These are phyloP conservation scores for Sclerotinia minor DNA, from an alignment of 2,329 filamentous ascomycete species.

Conservation along the genomic window DNA sequence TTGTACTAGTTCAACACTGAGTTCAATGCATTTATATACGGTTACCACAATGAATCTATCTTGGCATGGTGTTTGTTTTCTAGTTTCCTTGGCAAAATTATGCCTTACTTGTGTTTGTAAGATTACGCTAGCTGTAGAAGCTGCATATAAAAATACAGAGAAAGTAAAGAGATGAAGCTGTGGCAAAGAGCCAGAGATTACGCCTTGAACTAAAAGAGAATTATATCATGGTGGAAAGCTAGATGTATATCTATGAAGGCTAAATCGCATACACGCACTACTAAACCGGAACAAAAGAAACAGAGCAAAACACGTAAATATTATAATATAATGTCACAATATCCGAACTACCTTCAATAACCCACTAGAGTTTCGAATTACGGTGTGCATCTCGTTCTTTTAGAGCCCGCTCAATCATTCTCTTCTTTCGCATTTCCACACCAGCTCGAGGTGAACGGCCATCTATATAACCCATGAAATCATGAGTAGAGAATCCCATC, in stretches of 20 bases:
- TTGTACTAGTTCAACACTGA: not conserved
- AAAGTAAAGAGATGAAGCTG: not conserved
- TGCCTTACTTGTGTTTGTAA: not conserved
- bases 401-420: conserved; percentile 37
- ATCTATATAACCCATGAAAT: conserved; percentile 41
- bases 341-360: not conserved
- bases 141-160: too few relatives aligned
- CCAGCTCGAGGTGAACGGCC: conserved; percentile 36
- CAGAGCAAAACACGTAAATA: not conserved
- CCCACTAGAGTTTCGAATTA: conserved; percentile 14
- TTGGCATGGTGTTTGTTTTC: too few relatives aligned
- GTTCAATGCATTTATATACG: not conserved
- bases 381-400: conserved; percentile 23
- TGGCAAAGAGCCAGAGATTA: fast-evolving
- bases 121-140: not conserved
- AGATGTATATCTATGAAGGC: not conserved
- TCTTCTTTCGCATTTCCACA: conserved; percentile 40
- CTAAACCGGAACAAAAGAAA: not conserved
- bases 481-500: conserved; percentile 38
- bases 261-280: not conserved
- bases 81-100: not conserved
- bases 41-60: too few relatives aligned
- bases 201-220: too few relatives aligned
- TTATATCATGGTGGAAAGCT: not conserved
- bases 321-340: not conserved